Percentiles rank a stretch among this genome's conserved stretches.
Conservation (phyloP, 2,329 filamentous ascomycete genomes). For the Alternaria metachromatica region DNA sequence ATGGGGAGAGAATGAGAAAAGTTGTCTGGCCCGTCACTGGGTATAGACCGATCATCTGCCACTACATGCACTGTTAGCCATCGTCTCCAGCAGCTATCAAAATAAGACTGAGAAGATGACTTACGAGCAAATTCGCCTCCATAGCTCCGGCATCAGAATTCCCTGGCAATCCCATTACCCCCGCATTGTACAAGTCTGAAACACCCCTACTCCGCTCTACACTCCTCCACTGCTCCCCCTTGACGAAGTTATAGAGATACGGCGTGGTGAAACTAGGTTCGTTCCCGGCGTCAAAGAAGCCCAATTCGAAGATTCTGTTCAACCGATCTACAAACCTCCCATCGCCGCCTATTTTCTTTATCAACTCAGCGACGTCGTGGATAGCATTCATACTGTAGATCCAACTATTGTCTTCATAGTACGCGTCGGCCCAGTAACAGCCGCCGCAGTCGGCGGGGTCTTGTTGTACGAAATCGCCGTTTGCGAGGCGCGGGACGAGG, state of each 20-base stretch:
- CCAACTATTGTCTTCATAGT: constrained; percentile 68
- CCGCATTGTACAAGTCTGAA: constrained; percentile 64
- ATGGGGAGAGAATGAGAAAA: constrained; percentile 63
- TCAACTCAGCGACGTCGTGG: constrained; percentile 66
- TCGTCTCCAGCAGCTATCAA: background rate
- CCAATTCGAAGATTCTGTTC: constrained; percentile 64
- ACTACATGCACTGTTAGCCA: constrained; percentile 22
- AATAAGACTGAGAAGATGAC: background rate
- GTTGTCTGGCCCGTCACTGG: constrained; percentile 70
- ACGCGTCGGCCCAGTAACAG: constrained; percentile 70
- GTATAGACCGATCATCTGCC: constrained; percentile 44
- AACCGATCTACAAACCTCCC: constrained; percentile 64
- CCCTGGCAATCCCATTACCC: constrained; percentile 66
- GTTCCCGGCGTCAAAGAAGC: constrained; percentile 71
- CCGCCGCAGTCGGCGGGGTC: constrained; percentile 64
- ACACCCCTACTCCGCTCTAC: constrained; percentile 65
- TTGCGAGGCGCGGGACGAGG: constrained; percentile 64
- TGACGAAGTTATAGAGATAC: constrained; percentile 71
- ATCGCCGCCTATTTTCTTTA: constrained; percentile 63
- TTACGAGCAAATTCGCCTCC: constrained; percentile 66
- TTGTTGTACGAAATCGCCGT: constrained; percentile 57
- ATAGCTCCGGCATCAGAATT: constrained; percentile 76
- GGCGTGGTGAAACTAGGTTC: constrained; percentile 72
- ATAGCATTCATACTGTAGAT: constrained; percentile 74
- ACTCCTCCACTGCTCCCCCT: constrained; percentile 65